Base-by-base conservation (phyloP, 2,329 filamentous ascomycete genomes). In the Trichocomaceae sp. region DNA sequence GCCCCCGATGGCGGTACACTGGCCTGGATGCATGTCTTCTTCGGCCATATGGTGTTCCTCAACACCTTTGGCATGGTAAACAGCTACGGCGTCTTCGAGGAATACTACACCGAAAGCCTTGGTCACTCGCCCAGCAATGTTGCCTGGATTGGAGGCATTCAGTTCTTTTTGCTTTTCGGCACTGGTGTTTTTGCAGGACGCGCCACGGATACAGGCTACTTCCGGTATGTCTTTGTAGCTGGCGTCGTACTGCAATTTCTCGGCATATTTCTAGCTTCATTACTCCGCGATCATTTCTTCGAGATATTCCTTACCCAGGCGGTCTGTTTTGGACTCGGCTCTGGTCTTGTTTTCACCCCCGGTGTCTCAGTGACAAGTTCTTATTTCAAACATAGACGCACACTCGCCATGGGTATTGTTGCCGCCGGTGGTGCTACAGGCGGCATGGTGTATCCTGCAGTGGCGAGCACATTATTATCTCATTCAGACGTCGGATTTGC, bases 241-340 rank as follows among this genome's bases (percentile, higher is more conserved):
- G 69, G 69, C 1, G 58, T 70, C 37, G 52, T 72, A 5, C 49
- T 76, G 9, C 60, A 66, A 7, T 59, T 77, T 0, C 37, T 76
- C 0, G 77, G 77, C 6, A 70, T 75, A 35, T 74, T 79, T 59
- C 70, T 72, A 59, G 75, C 76, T 6, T 77, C 74, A 41, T 63
- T 77, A 0, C 63, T 69, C 7, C 72, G 63, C 0, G 2, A 37
- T 15, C 58, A 62, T 17, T 79, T 78, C 60, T 79, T 73, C 70
- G 75, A 79, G 59, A 66, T 80, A 0, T 69, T 80, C 26, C 69
- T 81, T 2, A 62, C 73, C 0, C 76, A 79, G 53, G 76, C 70
- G 0, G 53, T 78, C 2, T 55, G 71, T 63, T 37, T 64, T 66
- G 41, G 77, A 75, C 1, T 48, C 77, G 5, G 75, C 71, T 0